Evolutionary conservation across 371 early-diverging fungal genomes (phyloP).

Genomic region (Syncephalastrum contaminatum): DNA sequence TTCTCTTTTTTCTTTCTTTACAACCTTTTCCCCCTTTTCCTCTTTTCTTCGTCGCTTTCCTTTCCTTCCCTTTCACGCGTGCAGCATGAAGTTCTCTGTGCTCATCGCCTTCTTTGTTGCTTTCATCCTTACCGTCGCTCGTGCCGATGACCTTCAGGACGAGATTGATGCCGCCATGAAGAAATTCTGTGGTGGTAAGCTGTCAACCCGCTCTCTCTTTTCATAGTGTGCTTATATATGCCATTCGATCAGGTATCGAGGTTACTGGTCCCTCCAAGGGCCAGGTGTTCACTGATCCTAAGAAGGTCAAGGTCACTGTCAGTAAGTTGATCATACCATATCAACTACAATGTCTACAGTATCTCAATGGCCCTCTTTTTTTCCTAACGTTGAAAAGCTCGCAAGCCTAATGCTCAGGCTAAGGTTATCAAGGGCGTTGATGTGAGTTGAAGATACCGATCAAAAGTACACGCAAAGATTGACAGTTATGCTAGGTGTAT

Average conservation of each 20-base stretch:
- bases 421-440: constrained; percentile 22
- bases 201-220: not conserved
- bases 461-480: not conserved
- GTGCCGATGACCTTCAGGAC: constrained; percentile 15
- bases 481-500: constrained; percentile 7
- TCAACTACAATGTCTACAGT: not conserved
- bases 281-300: constrained; percentile 18
- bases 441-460: constrained; percentile 9
- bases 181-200: constrained; percentile 24
- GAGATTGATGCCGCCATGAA: constrained; percentile 17
- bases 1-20: constrained; percentile 4
- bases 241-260: constrained; percentile 9
- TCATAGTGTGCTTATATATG: not conserved
- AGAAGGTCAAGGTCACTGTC: constrained; percentile 18
- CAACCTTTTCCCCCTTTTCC: constrained; percentile 8
- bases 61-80: not conserved
- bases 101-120: constrained; percentile 4
- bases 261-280: constrained; percentile 20
- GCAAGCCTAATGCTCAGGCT: constrained; percentile 14
- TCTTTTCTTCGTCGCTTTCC: constrained; percentile 3
- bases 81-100: constrained; percentile 17
- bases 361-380: not conserved
- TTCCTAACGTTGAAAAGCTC: constrained; percentile 5
- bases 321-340: constrained; percentile 12
- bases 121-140: constrained; percentile 11